Evolutionary conservation across 495 filamentous ascomycete species (phyloP).

Genomic region (Aspergillus conjunctus): DNA sequence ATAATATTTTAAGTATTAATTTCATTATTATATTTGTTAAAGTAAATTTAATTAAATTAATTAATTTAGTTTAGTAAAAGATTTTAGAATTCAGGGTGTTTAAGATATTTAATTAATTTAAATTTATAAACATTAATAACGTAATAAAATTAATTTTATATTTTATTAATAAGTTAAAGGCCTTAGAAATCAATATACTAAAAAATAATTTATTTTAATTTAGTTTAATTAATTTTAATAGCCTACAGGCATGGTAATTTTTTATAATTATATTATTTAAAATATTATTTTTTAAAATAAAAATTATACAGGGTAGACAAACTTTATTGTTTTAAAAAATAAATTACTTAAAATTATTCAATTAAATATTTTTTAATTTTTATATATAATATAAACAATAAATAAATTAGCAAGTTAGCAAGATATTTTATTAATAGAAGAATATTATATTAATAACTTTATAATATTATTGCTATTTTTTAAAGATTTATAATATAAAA

Average conservation of each 20-base stretch:
- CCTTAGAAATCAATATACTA: no score
- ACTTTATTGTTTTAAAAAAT: background rate
- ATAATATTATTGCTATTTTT: background rate
- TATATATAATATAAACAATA: no score
- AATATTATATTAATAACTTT: background rate
- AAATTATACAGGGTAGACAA: background rate
- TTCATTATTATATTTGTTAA: no score
- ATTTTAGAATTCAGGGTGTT: background rate
- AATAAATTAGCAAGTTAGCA: background rate
- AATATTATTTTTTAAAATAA: background rate
- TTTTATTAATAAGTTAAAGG: background rate
- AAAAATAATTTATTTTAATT: no score
- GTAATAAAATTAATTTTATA: constrained; percentile 2
- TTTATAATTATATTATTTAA: background rate
- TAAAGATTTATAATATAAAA: constrained; percentile 2
- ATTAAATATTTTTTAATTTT: no score
- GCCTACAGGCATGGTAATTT: no score
- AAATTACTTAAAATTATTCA: background rate
- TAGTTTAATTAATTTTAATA: background rate
- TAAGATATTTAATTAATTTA: background rate
- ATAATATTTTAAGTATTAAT: background rate
- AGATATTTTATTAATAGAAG: no score
- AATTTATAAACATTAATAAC: background rate
- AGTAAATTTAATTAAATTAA: background rate
- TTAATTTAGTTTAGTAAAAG: background rate